These are phyloP conservation scores for Tolypocladium capitatum DNA, from an alignment of 2,329 filamentous ascomycete genomes.

Conservation along the genomic window DNA sequence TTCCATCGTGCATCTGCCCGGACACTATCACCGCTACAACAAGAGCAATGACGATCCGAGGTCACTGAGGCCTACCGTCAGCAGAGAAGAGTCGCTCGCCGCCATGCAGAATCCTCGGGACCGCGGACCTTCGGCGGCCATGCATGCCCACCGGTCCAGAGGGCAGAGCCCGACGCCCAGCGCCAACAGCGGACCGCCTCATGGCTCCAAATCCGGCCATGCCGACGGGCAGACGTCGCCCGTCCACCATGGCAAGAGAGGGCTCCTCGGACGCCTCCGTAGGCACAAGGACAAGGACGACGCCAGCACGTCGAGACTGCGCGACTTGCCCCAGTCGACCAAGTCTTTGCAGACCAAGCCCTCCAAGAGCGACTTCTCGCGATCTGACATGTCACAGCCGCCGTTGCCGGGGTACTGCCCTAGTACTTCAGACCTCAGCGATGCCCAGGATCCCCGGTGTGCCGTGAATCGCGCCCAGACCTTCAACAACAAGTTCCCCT, in stretches of 20 bases:
- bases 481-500: slow-evolving; percentile 51
- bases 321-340: slow-evolving; percentile 37
- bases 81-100: slow-evolving; percentile 51
- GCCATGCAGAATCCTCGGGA: slow-evolving; percentile 37
- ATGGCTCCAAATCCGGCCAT: slow-evolving; percentile 34
- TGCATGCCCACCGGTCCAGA: slow-evolving; percentile 40
- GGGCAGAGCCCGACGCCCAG: slow-evolving; percentile 76
- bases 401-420: slow-evolving; percentile 19
- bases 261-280: slow-evolving; percentile 36
- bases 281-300: slow-evolving; percentile 44
- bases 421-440: slow-evolving; percentile 13
- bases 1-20: slow-evolving; percentile 50
- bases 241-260: slow-evolving; percentile 35
- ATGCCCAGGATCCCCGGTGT: slow-evolving; percentile 16
- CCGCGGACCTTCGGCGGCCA: slow-evolving; percentile 29
- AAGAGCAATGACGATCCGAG: slow-evolving; percentile 54
- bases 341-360: slow-evolving; percentile 38
- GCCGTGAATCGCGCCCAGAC: slow-evolving; percentile 28
- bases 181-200: slow-evolving; percentile 41
- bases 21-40: slow-evolving; percentile 54
- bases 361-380: slow-evolving; percentile 33
- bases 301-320: slow-evolving; percentile 24
- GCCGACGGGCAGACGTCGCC: slow-evolving; percentile 47
- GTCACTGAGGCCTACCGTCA: slow-evolving; percentile 56
- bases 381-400: slow-evolving; percentile 24